These are phyloP conservation scores for Durio zibethinus DNA, from an alignment of 345 rosid species.

Conservation along the genomic window DNA sequence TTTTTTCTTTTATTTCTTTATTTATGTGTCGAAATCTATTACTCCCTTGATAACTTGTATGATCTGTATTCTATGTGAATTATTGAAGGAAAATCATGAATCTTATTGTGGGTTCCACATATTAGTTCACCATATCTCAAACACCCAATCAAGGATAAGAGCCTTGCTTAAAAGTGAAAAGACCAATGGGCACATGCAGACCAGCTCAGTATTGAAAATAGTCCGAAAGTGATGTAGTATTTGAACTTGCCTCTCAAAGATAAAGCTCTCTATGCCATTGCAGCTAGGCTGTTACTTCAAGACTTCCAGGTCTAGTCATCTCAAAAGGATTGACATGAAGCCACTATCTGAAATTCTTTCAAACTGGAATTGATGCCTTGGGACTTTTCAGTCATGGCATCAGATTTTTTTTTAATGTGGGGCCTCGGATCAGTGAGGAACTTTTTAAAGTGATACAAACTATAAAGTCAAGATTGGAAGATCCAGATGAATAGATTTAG, in stretches of 20 bases:
- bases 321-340: not conserved
- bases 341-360: not conserved
- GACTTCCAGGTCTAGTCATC: not conserved
- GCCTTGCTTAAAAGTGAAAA: not conserved
- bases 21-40: not conserved
- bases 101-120: constrained; percentile 19
- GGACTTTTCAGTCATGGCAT: not conserved
- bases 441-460: not conserved
- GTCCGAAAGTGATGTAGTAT: constrained; percentile 4
- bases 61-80: constrained; percentile 7
- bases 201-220: constrained; percentile 18
- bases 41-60: not conserved
- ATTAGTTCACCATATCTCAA: constrained; percentile 17
- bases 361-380: constrained; percentile 5
- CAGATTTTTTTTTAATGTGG: not conserved
- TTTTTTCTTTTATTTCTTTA: not conserved
- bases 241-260: not conserved
- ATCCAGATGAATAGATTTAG: not conserved
- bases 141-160: constrained; percentile 6
- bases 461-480: not conserved
- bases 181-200: constrained; percentile 22
- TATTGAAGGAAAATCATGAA: constrained; percentile 22
- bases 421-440: not conserved
- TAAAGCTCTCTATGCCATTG: not conserved
- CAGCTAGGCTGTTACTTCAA: constrained; percentile 7